These are phyloP conservation scores for Truncatella angustata DNA, from an alignment of 2,329 filamentous ascomycete species.

Conservation along the genomic window DNA sequence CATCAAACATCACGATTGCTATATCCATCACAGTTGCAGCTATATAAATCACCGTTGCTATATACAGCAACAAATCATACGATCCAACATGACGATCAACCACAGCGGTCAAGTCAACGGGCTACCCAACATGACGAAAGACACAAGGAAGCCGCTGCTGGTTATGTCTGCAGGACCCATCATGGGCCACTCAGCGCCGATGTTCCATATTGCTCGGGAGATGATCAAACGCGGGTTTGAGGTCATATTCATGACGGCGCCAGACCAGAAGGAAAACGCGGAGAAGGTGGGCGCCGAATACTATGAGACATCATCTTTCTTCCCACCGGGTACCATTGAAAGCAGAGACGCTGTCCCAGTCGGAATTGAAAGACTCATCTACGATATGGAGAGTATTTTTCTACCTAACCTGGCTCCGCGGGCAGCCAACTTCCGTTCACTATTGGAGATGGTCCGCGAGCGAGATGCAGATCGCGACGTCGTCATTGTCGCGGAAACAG, in stretches of 20 bases:
- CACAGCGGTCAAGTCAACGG: not conserved
- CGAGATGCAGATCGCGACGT: constrained; percentile 27
- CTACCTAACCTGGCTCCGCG: not conserved
- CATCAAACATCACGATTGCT: no score
- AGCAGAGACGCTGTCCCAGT: not conserved
- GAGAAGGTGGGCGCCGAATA: constrained; percentile 22
- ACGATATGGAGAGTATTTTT: constrained; percentile 1
- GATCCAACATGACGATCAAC: not conserved
- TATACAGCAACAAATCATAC: no score
- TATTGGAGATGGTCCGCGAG: constrained; percentile 20
- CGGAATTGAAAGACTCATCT: not conserved
- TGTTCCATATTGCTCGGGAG: constrained; percentile 25
- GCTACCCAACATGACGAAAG: not conserved
- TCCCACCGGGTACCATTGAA: constrained; percentile 1
- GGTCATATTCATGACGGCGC: constrained; percentile 17
- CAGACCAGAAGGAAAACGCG: constrained; percentile 16
- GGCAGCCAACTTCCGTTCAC: not conserved
- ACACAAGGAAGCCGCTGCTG: constrained; percentile 14
- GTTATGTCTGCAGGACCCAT: constrained; percentile 16
- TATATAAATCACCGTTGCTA: no score
- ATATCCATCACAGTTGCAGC: no score
- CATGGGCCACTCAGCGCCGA: constrained; percentile 18
- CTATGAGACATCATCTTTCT: constrained; percentile 14
- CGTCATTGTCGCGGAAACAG: constrained; percentile 30
- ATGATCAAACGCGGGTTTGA: constrained; percentile 19